phyloP scores from a whole-genome alignment of 768 basidiomycete species.

The Leccinum sublutescens region DNA sequence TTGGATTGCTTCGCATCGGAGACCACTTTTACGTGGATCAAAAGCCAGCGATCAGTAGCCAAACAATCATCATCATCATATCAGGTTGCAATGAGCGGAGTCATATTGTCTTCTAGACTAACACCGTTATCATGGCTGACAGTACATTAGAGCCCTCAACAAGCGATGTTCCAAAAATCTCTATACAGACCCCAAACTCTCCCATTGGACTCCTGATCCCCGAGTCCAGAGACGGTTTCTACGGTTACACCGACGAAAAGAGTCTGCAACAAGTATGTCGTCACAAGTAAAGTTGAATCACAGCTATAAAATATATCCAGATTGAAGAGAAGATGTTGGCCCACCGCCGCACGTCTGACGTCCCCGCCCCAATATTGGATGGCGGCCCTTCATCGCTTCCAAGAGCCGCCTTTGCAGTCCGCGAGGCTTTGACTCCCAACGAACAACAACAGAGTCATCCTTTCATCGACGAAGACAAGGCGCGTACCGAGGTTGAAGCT shows the following conservation, averaged over 20 bases:
- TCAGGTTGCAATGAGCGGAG: conserved; percentile 2
- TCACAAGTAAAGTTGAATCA: conserved; percentile 1
- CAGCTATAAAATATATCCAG: conserved; percentile 35
- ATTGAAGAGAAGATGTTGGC: conserved; percentile 74
- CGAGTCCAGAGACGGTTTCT: conserved; percentile 69
- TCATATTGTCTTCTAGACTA: background rate
- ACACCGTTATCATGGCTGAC: conserved; percentile 19
- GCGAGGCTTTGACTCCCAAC: conserved; percentile 24
- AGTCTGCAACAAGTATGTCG: conserved; percentile 65
- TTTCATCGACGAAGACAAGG: conserved; percentile 37
- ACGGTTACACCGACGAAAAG: conserved; percentile 79
- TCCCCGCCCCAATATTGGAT: conserved; percentile 27
- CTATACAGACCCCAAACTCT: background rate
- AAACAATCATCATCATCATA: conserved; percentile 15
- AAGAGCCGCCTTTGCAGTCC: conserved; percentile 40
- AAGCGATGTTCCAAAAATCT: background rate
- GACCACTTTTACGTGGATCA: background rate
- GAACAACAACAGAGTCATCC: conserved; percentile 21
- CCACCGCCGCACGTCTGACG: conserved; percentile 62
- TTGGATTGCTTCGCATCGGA: background rate
- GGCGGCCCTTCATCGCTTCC: conserved; percentile 31
- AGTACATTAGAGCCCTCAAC: background rate
- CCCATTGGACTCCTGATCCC: conserved; percentile 36
- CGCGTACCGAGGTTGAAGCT: conserved; percentile 29
- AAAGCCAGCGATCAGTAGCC: background rate